Percentiles rank a stretch among this genome's conserved stretches.
phyloP scores from a whole-genome alignment of 805 yeast genomes.

The Alloascoidea hylecoeti region DNA sequence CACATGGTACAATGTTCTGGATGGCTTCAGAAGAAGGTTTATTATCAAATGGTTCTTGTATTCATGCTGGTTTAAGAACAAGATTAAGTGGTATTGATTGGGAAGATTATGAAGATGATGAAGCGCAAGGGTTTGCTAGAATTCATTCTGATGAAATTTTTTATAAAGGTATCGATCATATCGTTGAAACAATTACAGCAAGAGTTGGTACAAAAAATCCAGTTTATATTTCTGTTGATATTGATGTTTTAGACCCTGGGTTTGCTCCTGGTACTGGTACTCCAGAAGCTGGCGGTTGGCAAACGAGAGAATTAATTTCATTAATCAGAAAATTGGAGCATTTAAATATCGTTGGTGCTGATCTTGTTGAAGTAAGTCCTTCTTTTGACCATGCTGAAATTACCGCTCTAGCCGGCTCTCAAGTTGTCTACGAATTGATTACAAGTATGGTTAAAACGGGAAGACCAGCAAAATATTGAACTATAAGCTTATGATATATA shows the following conservation, averaged over 20 bases:
- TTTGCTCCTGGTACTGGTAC: constrained; percentile 74
- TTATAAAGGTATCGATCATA: constrained; percentile 44
- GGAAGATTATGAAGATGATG: constrained; percentile 56
- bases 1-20: constrained; percentile 85
- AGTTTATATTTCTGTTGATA: constrained; percentile 68
- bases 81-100: constrained; percentile 46
- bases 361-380: constrained; percentile 62
- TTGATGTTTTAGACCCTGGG: constrained; percentile 64
- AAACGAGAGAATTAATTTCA: constrained; percentile 46
- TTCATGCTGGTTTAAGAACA: constrained; percentile 70
- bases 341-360: constrained; percentile 56
- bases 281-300: constrained; percentile 64
- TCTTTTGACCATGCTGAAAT: constrained; percentile 51
- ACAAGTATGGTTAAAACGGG: constrained; percentile 66
- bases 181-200: constrained; percentile 34
- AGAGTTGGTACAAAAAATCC: constrained; percentile 41
- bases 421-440: constrained; percentile 53
- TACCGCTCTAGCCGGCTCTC: constrained; percentile 59
- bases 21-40: constrained; percentile 61
- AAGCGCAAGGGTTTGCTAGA: constrained; percentile 52
- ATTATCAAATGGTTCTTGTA: constrained; percentile 34
- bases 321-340: constrained; percentile 47
- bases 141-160: constrained; percentile 65
- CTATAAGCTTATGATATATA: too few relatives aligned
- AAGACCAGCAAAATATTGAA: too few relatives aligned